Evolutionary conservation across 169 alveolate species (phyloP), one percentile per base, ranked within the genome.

Genomic region (Nephromyces sp.): DNA sequence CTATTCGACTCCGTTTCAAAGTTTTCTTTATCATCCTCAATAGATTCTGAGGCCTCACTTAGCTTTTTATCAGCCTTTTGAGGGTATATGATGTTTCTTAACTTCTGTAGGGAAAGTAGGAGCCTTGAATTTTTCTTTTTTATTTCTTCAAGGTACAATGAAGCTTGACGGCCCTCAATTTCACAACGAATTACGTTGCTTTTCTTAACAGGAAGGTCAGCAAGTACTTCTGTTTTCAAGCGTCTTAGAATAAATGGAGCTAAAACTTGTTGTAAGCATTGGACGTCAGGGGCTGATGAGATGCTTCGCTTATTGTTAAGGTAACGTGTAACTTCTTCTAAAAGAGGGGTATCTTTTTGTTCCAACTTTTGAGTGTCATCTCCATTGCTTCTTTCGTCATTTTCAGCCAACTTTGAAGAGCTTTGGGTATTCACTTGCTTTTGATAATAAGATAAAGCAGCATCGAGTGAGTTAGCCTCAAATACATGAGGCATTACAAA

Each of bases 401-500:
- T 72, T 29, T 76, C 66, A 43, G 67, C 43, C 27, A 30, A 34
- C 32, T 51, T 29, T n/a, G 68, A 51, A 28, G 77, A 73, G 27
- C 66, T 32, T 43, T 76, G 73, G 1, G 74, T 61, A 32, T 66
- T 74, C 24, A 71, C 65, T 29, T 76, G 82, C 4, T 57, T 32
- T 22, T 84, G 75, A 69, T 84, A 87, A 1, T 89, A 80, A 31
- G 79, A 64, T 66, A 85, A 80, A 6, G 93, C 95, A 66, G 68
- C 74, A 52, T 82, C 88, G 5, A 91, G 73, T 28, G 78, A 74
- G 29, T 79, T 78, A 25, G 83, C 86, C 15, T 85, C 87, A 76
- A 90, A 93, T n/a, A 84, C 77, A 30, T 88, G 82, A 5, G 96
- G 96, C 90, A 92, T 87, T 65, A 93, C 79, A 70, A 93, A 93